Evolutionary conservation across 2,329 filamentous ascomycete genomes (phyloP), one percentile per base, ranked within the genome.

Genomic region (Bertia moriformis): DNA sequence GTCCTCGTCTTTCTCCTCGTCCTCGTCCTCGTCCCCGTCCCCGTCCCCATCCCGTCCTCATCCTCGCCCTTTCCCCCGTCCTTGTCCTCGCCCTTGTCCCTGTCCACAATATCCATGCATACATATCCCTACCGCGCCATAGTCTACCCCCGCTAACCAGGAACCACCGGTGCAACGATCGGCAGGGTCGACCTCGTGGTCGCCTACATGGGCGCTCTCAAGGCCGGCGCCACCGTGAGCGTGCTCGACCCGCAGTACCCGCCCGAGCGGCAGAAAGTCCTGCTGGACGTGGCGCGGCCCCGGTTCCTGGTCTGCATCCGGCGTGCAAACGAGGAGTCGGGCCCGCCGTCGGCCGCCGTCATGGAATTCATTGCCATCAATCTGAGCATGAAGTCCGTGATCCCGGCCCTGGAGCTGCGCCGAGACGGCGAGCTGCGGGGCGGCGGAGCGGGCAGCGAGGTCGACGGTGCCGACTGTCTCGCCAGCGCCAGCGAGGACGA

Each of bases 221-320:
- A n/a, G n/a, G n/a, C n/a, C 37, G 79, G 78, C 42, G 71, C 71
- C 36, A 78, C 70, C 4, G 63, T 78, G 46, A 74, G 62, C 3
- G 73, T 81, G 30, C 71, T 94, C 15, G 87, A 94, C 54, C 88
- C 87, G 17, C 70, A 72, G 19, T 93, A 93, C 54, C 86, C 87
- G 4, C 77, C 84, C 5, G 78, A 79, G 45, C 67, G 86, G 43
- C 86, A 93, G 53, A 78, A 82, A 52, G 80, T n/a, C n/a, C n/a
- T n/a, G n/a, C n/a, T n/a, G n/a, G n/a, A n/a, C n/a, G n/a, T n/a
- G 82, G 52, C 86, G 5, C 72, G 75, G 46, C 86, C 86, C 4
- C 66, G 72, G 43, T 78, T 77, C 35, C 61, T 93, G 43, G 71
- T 91, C 19, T 67, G 73, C 40, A 88, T 94, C 48, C 71, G 73